Conservation (phyloP, 768 basidiomycete species). For the Trametes sanguinea region DNA sequence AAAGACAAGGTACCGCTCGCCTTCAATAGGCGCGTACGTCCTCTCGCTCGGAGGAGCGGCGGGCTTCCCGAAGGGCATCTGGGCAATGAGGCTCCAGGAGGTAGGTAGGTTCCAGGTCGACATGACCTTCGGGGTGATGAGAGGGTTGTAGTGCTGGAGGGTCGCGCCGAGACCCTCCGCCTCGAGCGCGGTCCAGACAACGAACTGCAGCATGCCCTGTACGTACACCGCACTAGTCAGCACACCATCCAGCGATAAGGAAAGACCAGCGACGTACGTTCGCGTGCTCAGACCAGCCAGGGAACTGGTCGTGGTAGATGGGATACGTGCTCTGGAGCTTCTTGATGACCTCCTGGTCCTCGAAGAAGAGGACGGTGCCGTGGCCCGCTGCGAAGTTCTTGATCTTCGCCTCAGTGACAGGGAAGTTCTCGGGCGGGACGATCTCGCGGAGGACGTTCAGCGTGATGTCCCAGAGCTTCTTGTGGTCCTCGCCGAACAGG, state of each 20-base stretch:
- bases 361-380: slow-evolving; percentile 30
- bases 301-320: slow-evolving; percentile 27
- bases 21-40: slow-evolving; percentile 24
- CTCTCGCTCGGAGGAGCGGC: slow-evolving; percentile 20
- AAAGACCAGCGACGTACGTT: slow-evolving; percentile 8
- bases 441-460: slow-evolving; percentile 21
- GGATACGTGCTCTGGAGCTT: slow-evolving; percentile 22
- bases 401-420: slow-evolving; percentile 23
- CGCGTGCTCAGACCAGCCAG: slow-evolving; percentile 24
- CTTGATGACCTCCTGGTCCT: slow-evolving; percentile 24
- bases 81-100: slow-evolving; percentile 24
- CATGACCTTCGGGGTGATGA: slow-evolving; percentile 24
- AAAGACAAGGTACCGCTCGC: slow-evolving; percentile 26
- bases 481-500: slow-evolving; percentile 27
- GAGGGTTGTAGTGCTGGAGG: slow-evolving; percentile 30
- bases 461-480: slow-evolving; percentile 28
- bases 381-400: slow-evolving; percentile 24
- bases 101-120: slow-evolving; percentile 25
- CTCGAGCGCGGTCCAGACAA: slow-evolving; percentile 28
- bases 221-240: not conserved
- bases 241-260: not conserved
- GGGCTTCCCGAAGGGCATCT: slow-evolving; percentile 27
- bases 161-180: slow-evolving; percentile 26
- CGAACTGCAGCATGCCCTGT: slow-evolving; percentile 26
- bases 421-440: slow-evolving; percentile 24